Evolutionary conservation across 495 filamentous ascomycete genomes (phyloP), one percentile per base, ranked within the genome.

Genomic region (Xylaria sp.): DNA sequence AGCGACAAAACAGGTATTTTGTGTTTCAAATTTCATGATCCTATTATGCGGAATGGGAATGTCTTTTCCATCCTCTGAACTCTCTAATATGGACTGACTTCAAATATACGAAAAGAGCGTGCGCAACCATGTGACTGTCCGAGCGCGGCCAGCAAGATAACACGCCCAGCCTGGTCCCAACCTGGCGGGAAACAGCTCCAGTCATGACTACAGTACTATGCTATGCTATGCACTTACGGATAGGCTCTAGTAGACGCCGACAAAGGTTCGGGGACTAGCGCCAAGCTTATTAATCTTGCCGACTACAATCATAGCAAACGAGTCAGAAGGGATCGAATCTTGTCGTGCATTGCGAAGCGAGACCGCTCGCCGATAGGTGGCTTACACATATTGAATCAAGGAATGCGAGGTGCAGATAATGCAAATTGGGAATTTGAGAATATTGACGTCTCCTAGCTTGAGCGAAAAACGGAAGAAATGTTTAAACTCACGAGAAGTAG

Each of bases 81-180:
- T 50, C 26, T 46, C 12, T 2, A 5, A 55, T 7, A 29, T 11
- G 31, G 35, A 26, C 46, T 55, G 21, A 55, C 48, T 26, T 43
- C 3, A 24, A 24, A 66, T 44, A 37, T 2, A 50, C 46, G n/a
- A 43, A 61, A 5, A 26, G n/a, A 14, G 4, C 19, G 15, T 15
- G 31, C 17, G 15, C 19, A 15, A 40, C 57, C 67, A 61, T 62
- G 57, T 69, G 44, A 44, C 21, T 40, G 29, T 37, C 67, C 41
- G 21, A 58, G 44, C 33, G 19, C 44, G 19, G n/a, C 11, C n/a
- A 48, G 67, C 26, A 44, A 26, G 52, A 50, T 19, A 55, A 59
- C 52, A 37, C 52, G 50, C 15, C 40, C 21, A 70, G 58, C 44
- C 50, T 33, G 68, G 68, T 70, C 50, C 68, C 68, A 29, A 55